phyloP scores from a whole-genome alignment of 208 protist genomes.

The Zelonia costaricensis region DNA sequence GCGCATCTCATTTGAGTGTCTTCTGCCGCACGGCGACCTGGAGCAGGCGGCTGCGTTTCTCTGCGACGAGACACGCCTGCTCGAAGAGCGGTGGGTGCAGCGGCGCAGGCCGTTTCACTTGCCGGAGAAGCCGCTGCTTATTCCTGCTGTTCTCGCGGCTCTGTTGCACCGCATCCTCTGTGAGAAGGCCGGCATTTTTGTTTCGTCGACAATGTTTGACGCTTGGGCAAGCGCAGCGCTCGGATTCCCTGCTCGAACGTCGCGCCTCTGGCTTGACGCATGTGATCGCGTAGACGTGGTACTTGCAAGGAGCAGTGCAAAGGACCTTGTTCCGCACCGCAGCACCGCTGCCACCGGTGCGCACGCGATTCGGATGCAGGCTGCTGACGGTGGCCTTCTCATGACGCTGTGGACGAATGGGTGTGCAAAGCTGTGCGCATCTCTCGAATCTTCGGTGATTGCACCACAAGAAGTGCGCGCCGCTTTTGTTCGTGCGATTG shows the following conservation, averaged over 20 bases:
- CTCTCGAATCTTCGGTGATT: too few relatives aligned
- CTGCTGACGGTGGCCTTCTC: neutral
- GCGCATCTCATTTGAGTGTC: constrained; percentile 1
- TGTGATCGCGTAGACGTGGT: constrained; percentile 12
- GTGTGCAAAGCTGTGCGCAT: neutral
- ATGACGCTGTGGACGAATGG: constrained; percentile 11
- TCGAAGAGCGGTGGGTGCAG: constrained; percentile 27
- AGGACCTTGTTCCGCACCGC: neutral
- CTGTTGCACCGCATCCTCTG: constrained; percentile 29
- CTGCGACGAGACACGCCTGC: constrained; percentile 28
- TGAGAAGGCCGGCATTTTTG: constrained; percentile 19
- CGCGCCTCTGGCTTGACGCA: constrained; percentile 17
- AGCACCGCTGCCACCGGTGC: constrained; percentile 11
- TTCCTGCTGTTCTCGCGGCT: constrained; percentile 30
- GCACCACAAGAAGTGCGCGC: too few relatives aligned
- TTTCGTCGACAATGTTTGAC: constrained; percentile 28
- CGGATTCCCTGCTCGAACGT: constrained; percentile 6
- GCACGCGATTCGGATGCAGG: constrained; percentile 15
- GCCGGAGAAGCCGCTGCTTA: constrained; percentile 24
- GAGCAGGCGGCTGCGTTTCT: neutral
- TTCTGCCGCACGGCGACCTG: constrained; percentile 1
- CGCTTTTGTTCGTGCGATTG: neutral
- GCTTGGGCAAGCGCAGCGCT: constrained; percentile 11
- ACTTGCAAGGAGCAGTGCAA: neutral
- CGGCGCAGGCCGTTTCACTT: constrained; percentile 10